Evolutionary conservation across 306 rosid genomes (phyloP).

Genomic region (Pterocarpus macrocarpus): DNA sequence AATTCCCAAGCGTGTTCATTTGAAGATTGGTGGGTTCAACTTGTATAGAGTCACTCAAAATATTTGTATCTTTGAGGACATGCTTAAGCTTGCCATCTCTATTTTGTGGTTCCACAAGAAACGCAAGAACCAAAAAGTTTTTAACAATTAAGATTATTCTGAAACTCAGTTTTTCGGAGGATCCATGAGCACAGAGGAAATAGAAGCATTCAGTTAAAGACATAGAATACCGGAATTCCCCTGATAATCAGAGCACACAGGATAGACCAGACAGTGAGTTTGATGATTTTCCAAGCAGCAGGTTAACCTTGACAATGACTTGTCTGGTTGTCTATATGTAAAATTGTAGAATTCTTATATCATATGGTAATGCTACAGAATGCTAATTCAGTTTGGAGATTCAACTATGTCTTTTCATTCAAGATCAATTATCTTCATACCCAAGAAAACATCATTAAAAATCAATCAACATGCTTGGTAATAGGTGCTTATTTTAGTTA

Average conservation of each 20-base stretch:
- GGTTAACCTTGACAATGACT: constrained; percentile 43
- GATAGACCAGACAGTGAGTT: constrained; percentile 62
- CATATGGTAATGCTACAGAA: constrained; percentile 13
- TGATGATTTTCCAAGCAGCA: constrained; percentile 69
- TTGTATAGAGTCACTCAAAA: not conserved
- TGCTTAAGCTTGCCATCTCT: not conserved
- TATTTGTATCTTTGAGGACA: not conserved
- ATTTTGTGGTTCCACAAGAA: not conserved
- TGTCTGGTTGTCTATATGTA: constrained; percentile 13
- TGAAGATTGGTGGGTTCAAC: too few species aligned
- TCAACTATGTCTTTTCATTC: not conserved
- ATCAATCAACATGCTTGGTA: not conserved
- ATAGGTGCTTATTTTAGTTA: constrained; percentile 6
- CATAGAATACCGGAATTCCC: not conserved
- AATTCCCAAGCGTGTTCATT: too few species aligned
- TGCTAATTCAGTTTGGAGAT: not conserved
- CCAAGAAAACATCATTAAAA: not conserved
- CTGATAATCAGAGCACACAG: not conserved
- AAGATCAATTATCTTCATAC: not conserved
- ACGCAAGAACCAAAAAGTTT: not conserved
- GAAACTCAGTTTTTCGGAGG: not conserved
- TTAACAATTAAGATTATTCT: not conserved
- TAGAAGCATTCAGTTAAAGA: constrained; percentile 12
- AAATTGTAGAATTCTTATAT: not conserved
- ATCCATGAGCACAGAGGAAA: not conserved